Conservation (phyloP, 2,329 filamentous ascomycete genomes). For the Emmonsiellopsis sp. region DNA sequence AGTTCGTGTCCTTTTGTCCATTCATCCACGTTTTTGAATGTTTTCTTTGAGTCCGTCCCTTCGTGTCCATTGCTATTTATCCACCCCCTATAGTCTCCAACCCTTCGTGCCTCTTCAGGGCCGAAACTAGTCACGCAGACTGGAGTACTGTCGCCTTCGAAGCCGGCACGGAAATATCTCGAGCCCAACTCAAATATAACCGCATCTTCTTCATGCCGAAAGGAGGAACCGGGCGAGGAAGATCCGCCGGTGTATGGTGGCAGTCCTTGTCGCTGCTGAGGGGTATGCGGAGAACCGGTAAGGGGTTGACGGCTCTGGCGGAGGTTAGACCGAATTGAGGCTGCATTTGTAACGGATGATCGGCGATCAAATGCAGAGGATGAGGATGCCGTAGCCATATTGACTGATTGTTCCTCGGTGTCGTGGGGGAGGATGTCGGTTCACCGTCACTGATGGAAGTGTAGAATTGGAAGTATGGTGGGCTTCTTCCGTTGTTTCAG, state of each 20-base stretch:
- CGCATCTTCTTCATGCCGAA: slow-evolving; percentile 69
- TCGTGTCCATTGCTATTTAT: slow-evolving; percentile 41
- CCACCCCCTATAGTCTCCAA: slow-evolving; percentile 74
- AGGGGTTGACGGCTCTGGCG: slow-evolving; percentile 22
- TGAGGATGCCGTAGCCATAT: slow-evolving; percentile 15
- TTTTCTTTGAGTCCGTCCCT: slow-evolving; percentile 27
- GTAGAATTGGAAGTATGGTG: background rate
- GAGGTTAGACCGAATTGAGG: slow-evolving; percentile 5
- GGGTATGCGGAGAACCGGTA: slow-evolving; percentile 50
- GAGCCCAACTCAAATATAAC: slow-evolving; percentile 76
- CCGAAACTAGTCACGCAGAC: slow-evolving; percentile 62
- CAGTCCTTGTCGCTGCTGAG: slow-evolving; percentile 40
- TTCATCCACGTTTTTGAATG: slow-evolving; percentile 21
- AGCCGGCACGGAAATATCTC: slow-evolving; percentile 69
- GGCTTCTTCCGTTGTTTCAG: background rate
- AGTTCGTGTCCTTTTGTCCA: slow-evolving; percentile 53
- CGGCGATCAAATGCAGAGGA: slow-evolving; percentile 18
- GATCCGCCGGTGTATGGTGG: slow-evolving; percentile 42
- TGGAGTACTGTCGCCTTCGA: slow-evolving; percentile 72
- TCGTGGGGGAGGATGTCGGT: background rate
- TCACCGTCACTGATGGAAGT: background rate
- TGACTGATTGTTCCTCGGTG: background rate
- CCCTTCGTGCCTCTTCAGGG: slow-evolving; percentile 64
- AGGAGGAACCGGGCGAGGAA: slow-evolving; percentile 48
- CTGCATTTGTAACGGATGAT: slow-evolving; percentile 14